These are phyloP conservation scores for Xylaria intraflava DNA, from an alignment of 495 filamentous ascomycete species.

Conservation along the genomic window DNA sequence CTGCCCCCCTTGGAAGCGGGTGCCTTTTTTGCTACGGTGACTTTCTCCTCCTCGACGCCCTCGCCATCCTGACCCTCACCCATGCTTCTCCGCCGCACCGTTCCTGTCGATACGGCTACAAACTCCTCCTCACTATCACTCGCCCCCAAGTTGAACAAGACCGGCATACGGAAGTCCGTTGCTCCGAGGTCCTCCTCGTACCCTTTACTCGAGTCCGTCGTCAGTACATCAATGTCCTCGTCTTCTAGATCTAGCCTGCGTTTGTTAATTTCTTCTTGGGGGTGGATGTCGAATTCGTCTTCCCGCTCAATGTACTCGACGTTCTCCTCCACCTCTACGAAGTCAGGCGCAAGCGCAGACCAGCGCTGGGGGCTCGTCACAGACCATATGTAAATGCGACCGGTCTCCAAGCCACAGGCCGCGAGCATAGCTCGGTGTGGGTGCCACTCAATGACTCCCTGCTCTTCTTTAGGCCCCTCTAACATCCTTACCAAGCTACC, in stretches of 20 bases:
- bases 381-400: conserved; percentile 87
- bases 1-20: conserved; percentile 17
- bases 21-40: conserved; percentile 27
- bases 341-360: conserved; percentile 94
- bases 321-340: conserved; percentile 96
- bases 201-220: conserved; percentile 58
- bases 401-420: conserved; percentile 82
- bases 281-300: conserved; percentile 97
- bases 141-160: conserved; percentile 73
- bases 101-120: conserved; percentile 74
- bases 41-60: conserved; percentile 30
- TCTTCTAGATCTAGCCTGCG: conserved; percentile 77
- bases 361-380: conserved; percentile 88
- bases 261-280: conserved; percentile 89
- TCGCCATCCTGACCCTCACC: conserved; percentile 41
- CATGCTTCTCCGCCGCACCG: conserved; percentile 66
- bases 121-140: conserved; percentile 81
- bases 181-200: conserved; percentile 50
- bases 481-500: conserved; percentile 95
- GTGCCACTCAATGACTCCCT: conserved; percentile 95
- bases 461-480: conserved; percentile 90
- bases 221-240: conserved; percentile 82
- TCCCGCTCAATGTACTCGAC: conserved; percentile 92
- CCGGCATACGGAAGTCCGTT: conserved; percentile 69
- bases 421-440: conserved; percentile 81